Evolutionary conservation across 495 filamentous ascomycete genomes (phyloP), one percentile per base, ranked within the genome.

Genomic region (Trichocladium uniseriatum): DNA sequence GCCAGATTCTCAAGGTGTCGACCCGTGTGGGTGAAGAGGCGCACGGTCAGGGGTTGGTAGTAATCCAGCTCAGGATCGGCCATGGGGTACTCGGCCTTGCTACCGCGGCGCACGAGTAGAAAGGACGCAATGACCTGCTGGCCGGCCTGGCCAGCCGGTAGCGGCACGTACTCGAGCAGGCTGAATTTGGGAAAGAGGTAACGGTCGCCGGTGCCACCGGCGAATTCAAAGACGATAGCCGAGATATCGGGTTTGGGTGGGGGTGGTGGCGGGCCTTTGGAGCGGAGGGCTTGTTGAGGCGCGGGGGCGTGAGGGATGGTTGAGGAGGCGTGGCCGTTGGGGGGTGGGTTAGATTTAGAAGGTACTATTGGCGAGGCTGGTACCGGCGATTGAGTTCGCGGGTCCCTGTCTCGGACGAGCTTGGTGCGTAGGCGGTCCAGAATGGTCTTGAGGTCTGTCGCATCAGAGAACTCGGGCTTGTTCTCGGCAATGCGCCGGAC

Each of bases 1-100:
- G 75, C 70, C n/a, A 95, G 63, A n/a, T 79, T 75, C 38, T 89
- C 83, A 6, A 94, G 75, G 34, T 84, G 71, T 48, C 78, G 76
- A 8, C 78, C 71, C 39, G 79, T 76, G 15, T 74, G 68, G 16
- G 82, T 74, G 52, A 78, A 77, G 38, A 94, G 74, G 39, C 86
- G 81, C 45, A 94, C 79, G 0, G 92, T 96, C 24, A 96, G 73
- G 2, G 91, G 88, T 56, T 95, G 87, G 63, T 94, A 96, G 67
- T 92, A 94, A 51, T 90, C 88, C 65, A 62, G 74, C 49, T 46
- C 72, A 16, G 71, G 73, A 43, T 79, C 72, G 2, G 69, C 71
- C 31, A 68, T 63, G 10, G 63, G 63, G 38, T 78, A 77, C 51
- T 78, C 76, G 18, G 71, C 65, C 27, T 64, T 66, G 57, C 73